Evolutionary conservation across 306 rosid genomes (phyloP).

Genomic region (Trifolium subterraneum): DNA sequence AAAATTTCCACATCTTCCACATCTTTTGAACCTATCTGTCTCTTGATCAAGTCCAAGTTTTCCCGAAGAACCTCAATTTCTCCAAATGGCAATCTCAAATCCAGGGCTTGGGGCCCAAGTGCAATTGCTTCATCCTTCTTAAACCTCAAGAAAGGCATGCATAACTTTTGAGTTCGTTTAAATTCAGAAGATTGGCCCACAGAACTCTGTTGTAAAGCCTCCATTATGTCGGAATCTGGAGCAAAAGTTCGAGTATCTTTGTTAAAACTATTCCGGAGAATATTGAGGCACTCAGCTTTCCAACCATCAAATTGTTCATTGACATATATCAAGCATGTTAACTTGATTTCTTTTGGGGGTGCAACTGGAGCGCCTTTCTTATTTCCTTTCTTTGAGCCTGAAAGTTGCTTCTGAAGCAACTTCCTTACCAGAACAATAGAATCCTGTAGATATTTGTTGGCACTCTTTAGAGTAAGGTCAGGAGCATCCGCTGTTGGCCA

Average conservation of each 20-base stretch:
- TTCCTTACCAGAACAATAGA: constrained; percentile 81
- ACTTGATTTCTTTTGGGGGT: constrained; percentile 50
- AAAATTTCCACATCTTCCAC: constrained; percentile 52
- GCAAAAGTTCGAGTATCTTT: constrained; percentile 52
- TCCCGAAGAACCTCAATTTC: constrained; percentile 80
- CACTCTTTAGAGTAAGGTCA: constrained; percentile 71
- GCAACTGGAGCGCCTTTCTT: constrained; percentile 67
- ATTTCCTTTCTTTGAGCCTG: constrained; percentile 69
- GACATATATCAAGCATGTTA: constrained; percentile 69
- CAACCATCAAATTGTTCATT: constrained; percentile 84
- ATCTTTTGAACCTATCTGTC: constrained; percentile 78
- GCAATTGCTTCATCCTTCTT: constrained; percentile 75
- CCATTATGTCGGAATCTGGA: constrained; percentile 62
- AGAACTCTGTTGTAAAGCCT: constrained; percentile 64
- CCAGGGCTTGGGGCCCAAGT: constrained; percentile 76
- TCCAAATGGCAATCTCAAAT: constrained; percentile 80
- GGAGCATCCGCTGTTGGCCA: constrained; percentile 85
- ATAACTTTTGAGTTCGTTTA: constrained; percentile 68
- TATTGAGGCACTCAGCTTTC: constrained; percentile 83
- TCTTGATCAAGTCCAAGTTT: constrained; percentile 78
- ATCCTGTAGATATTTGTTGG: constrained; percentile 87
- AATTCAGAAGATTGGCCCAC: constrained; percentile 65
- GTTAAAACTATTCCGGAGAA: constrained; percentile 67
- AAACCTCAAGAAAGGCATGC: constrained; percentile 89
- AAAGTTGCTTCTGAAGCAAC: constrained; percentile 84